Base-by-base conservation (phyloP, 352 stramenopile species). In the Pythium myriotylum region DNA sequence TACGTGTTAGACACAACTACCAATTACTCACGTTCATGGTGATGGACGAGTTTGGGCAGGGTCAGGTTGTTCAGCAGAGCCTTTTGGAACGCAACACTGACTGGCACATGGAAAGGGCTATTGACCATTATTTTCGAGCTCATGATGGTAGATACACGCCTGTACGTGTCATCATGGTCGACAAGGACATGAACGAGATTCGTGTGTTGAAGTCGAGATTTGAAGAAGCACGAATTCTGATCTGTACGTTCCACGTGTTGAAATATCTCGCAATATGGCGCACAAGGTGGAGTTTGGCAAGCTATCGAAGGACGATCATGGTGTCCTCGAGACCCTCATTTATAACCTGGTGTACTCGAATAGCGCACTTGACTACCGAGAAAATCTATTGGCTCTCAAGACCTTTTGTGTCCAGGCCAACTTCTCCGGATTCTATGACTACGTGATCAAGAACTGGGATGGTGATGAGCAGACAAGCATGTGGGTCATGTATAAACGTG, bases 171-270 rank as follows among this genome's bases (percentile, higher is more conserved):
- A 55, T 68, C 12, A 27, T 63, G 1, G 53, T 63, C 12, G 61
- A 68, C 41, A 68, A 68, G 54, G 61, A 68, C 19, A 12, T 63
- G 20, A 57, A 67, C n/a, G 52, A 67, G 54, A 63, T 68, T 10
- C 40, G 61, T 22, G 54, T 63, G 1, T 48, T 58, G 27, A 20
- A 53, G n/a, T 9, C 9, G 3, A n/a, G 12, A 12, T 65, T 65
- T 20, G 47, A 48, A 1, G 24, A 49, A 7, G 26, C 39, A 2
- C 47, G 48, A 16, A 52, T 65, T 14, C 39, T 65, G 6, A 51
- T 65, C 14, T 65, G 57, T n/a, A 32, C 9, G 2, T 58, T 65
- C 39, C 59, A 66, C 41, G 59, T 66, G 7, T 24, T 66, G 26
- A 66, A 66, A 41, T 59, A 59, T 33, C 27, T 60, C 10, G 29